These are phyloP conservation scores for Fusarium temperatum DNA, from an alignment of 2,329 filamentous ascomycete genomes.

Conservation along the genomic window DNA sequence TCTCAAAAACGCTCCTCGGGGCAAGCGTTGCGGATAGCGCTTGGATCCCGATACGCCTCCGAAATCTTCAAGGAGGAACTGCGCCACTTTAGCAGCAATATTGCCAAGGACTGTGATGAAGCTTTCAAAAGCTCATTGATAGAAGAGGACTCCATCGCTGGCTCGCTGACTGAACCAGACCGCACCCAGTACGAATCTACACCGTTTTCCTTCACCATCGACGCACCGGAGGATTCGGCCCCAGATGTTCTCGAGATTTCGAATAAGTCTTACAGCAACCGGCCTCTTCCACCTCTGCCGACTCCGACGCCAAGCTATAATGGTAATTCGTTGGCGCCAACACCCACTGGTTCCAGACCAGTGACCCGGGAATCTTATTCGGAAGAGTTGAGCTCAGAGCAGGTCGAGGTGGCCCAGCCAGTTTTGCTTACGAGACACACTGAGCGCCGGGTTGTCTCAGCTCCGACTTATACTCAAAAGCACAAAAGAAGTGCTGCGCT, in stretches of 20 bases:
- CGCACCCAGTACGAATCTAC: constrained; percentile 48
- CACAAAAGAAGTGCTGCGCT: constrained; percentile 52
- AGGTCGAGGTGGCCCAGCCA: constrained; percentile 45
- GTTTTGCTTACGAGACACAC: constrained; percentile 46
- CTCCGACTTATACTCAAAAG: constrained; percentile 57
- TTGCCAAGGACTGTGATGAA: constrained; percentile 90
- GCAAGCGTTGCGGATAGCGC: constrained; percentile 1
- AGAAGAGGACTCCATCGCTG: constrained; percentile 49
- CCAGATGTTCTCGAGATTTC: constrained; percentile 23
- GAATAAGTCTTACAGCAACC: constrained; percentile 54
- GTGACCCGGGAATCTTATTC: constrained; percentile 40
- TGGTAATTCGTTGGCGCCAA: constrained; percentile 21
- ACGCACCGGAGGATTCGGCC: constrained; percentile 42
- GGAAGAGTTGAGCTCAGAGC: constrained; percentile 35
- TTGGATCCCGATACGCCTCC: constrained; percentile 43
- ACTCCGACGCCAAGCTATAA: constrained; percentile 38
- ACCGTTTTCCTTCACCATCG: constrained; percentile 55
- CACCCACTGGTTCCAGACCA: constrained; percentile 34
- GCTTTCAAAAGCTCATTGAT: constrained; percentile 79
- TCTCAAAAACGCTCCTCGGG: constrained; percentile 16
- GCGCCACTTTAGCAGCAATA: constrained; percentile 82
- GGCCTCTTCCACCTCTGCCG: constrained; percentile 63
- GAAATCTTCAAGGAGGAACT: constrained; percentile 74
- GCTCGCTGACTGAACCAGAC: constrained; percentile 47
- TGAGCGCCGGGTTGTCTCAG: constrained; percentile 61